Percentiles rank a stretch among this genome's conserved stretches.
Conservation (phyloP, 257 asterid genomes). For the Vinca minor region DNA sequence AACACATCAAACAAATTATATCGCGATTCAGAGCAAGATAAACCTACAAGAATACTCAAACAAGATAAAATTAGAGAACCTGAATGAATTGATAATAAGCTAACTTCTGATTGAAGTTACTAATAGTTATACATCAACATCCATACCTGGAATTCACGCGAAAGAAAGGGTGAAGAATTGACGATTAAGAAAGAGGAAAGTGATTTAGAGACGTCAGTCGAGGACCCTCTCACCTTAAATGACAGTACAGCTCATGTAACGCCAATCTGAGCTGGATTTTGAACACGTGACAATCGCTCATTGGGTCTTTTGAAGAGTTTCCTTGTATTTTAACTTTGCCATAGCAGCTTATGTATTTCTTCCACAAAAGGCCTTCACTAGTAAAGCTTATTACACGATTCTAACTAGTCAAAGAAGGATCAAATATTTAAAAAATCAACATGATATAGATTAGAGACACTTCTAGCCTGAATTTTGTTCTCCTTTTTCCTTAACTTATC, state of each 20-base stretch:
- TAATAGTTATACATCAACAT: neutral
- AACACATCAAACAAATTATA: neutral
- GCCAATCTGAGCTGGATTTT: constrained; percentile 6
- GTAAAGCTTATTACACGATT: neutral
- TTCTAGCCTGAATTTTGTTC: neutral
- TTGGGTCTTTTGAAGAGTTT: no score
- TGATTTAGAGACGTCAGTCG: neutral
- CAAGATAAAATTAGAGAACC: neutral
- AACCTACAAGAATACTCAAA: neutral
- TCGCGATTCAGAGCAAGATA: neutral
- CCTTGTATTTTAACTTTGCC: neutral
- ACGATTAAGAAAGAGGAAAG: constrained; percentile 18
- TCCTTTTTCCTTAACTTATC: neutral
- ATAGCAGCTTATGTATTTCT: neutral
- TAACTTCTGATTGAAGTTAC: neutral
- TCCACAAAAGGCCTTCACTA: neutral
- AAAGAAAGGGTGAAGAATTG: no score
- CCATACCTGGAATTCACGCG: constrained; percentile 11
- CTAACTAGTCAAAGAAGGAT: neutral
- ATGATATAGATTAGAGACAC: neutral
- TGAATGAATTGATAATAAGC: neutral
- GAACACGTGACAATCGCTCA: no score
- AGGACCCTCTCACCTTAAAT: constrained; percentile 9
- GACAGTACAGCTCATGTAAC: neutral
- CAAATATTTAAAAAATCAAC: neutral